Evolutionary conservation across 495 filamentous ascomycete genomes (phyloP).

Genomic region (Xylaria scruposa): DNA sequence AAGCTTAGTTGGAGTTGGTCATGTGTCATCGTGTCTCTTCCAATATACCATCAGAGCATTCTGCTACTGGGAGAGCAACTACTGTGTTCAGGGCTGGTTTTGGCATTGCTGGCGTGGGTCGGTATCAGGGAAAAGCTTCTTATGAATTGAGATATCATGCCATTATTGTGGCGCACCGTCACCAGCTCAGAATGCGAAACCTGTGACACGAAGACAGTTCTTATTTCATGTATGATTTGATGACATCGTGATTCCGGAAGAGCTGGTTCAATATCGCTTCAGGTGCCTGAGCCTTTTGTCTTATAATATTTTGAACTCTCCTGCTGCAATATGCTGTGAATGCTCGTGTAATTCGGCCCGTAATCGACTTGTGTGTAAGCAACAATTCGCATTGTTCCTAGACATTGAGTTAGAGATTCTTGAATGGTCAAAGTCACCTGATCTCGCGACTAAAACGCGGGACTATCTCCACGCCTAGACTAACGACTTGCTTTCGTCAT

Average conservation of each 20-base stretch:
- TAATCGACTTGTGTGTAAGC: neutral
- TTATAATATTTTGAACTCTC: neutral
- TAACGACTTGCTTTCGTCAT: conserved; percentile 19
- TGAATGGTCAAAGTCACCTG: conserved; percentile 15
- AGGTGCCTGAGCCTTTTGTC: neutral
- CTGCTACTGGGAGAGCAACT: conserved; percentile 32
- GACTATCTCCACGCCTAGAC: neutral
- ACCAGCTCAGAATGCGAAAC: conserved; percentile 23
- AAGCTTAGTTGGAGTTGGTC: conserved; percentile 39
- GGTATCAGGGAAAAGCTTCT: conserved; percentile 43
- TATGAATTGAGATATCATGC: conserved; percentile 40
- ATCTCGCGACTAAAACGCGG: conserved; percentile 20
- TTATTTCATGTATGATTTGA: neutral
- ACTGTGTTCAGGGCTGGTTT: conserved; percentile 40
- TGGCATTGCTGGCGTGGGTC: conserved; percentile 47
- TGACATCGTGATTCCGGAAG: neutral
- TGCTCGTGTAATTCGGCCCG: neutral
- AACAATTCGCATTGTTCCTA: neutral
- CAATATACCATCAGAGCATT: conserved; percentile 37
- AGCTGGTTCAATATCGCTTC: neutral
- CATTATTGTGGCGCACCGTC: conserved; percentile 25
- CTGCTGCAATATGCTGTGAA: neutral
- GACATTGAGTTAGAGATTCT: conserved; percentile 10
- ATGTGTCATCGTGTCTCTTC: conserved; percentile 40
- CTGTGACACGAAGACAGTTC: conserved; percentile 9